These are phyloP conservation scores for Colletotrichum aenigma DNA, from an alignment of 2,329 filamentous ascomycete genomes.

Conservation along the genomic window DNA sequence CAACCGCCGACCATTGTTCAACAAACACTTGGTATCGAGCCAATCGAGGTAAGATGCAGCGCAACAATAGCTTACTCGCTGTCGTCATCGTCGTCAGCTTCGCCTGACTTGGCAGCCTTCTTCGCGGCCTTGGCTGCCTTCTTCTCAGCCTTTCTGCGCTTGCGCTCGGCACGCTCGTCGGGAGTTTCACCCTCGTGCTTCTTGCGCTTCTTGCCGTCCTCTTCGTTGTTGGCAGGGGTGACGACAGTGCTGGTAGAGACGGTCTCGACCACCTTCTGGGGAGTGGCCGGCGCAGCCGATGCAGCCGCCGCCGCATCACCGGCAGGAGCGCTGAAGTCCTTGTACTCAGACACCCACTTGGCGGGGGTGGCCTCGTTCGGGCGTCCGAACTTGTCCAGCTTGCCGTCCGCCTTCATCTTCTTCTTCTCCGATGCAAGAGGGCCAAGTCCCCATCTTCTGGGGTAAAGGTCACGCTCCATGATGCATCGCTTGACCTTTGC, in stretches of 20 bases:
- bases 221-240: constrained; percentile 49
- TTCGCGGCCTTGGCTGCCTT: constrained; percentile 62
- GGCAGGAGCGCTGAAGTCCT: constrained; percentile 73
- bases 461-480: constrained; percentile 99
- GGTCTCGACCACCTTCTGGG: constrained; percentile 38
- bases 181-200: constrained; percentile 81
- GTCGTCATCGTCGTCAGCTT: constrained; percentile 52
- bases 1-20: constrained; percentile 20
- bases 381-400: constrained; percentile 96
- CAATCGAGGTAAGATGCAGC: constrained; percentile 10
- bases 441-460: constrained; percentile 93
- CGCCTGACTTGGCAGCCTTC: constrained; percentile 53
- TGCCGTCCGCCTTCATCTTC: constrained; percentile 98
- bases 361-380: constrained; percentile 91
- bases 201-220: constrained; percentile 73
- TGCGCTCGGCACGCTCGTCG: constrained; percentile 68
- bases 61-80: constrained; percentile 46
- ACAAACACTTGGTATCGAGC: constrained; percentile 21
- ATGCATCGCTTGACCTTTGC: constrained; percentile 99
- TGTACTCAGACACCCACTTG: constrained; percentile 92
- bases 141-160: constrained; percentile 65
- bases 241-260: constrained; percentile 47
- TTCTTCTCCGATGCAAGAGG: constrained; percentile 97
- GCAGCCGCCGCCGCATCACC: constrained; percentile 48
- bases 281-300: constrained; percentile 43